Evolutionary conservation across 1,284 basidiomycete genomes (phyloP), one percentile per base, ranked within the genome.

Genomic region (Paramarasmius palmivorus): DNA sequence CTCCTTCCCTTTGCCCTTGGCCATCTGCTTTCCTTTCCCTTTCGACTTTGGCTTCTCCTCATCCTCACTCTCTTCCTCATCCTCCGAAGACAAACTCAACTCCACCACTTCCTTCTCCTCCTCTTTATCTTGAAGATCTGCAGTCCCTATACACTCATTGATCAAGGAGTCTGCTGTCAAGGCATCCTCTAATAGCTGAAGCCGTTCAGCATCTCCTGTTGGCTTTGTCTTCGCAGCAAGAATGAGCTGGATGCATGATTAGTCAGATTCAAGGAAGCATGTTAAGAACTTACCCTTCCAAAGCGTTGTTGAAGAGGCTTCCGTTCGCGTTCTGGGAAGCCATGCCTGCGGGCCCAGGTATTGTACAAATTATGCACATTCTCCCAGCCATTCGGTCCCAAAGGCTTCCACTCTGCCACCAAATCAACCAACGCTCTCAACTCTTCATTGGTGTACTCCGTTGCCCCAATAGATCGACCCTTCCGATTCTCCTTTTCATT

Each of bases 191-290:
- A 71, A 52, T 14, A 64, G 50, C 14, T 61, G 59, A 10, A 68
- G 68, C 47, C 65, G 64, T 3, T 68, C 59, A 1, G 52, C 66
- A 57, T 65, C 57, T 9, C 70, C 70, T 8, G 68, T 74, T 4
- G 68, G 69, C 56, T 72, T n/a, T 19, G 17, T 22, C 4, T n/a
- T 41, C 4, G 39, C 39, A 41, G 6, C 23, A 2, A 10, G 12
- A 20, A 41, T 6, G 17, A 41, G 17, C 39, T 41, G 6, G 6
- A 41, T 4, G 2, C 19, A 20, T 6, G 15, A 17, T 3, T 20
- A 12, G 19, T 12, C 2, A 19, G 39, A 41, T 19, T 19, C 12
- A 41, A 10, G 2, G 7, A 14, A 40, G 39, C 7, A 17, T n/a
- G 22, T 40, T 9, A 19, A 40, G 39, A 7, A 41, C 39, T 2